Base-by-base conservation (phyloP, 257 asterid genomes). In the Perilla frutescens region DNA sequence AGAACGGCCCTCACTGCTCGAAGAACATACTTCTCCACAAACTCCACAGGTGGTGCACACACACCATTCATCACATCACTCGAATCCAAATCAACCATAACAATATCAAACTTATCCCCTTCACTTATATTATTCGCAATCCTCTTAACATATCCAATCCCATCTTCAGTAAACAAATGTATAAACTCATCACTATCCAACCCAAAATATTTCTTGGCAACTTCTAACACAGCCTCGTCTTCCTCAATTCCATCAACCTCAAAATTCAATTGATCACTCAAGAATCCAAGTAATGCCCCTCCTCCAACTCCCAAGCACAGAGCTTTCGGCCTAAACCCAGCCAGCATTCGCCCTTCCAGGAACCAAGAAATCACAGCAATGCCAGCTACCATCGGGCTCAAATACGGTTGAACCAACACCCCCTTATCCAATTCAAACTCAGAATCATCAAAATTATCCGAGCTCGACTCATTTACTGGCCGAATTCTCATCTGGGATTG, bases 251-350 rank as follows among this genome's bases (percentile, higher is more conserved):
- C 98, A 2, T 84, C 84, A 66, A 93, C 95, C 66, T 86, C 87
- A 26, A 93, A 86, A 39, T 79, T 80, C 82, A 93, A 64, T 29
- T 75, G 80, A 26, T 41, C 56, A 44, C 77, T 76, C 84, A 93
- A 80, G 65, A 84, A 93, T 50, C 89, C 83, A 64, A 89, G 81
- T 84, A 93, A 83, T 31, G 91, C 91, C 48, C 98, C 98, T 77
- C 98, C 97, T 50, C 98, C 98, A 14, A 93, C 89, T 41, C 98
- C 97, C 70, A 93, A 79, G 61, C 97, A 93, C 79, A 93, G 69
- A 13, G 88, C 96, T 76, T 65, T 88, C 0, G 91, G 96, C 74
- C 81, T 87, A 51, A 78, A 32, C 5, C 90, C 90, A 1, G 7
- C 61, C 8, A 2, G 34, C 9, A 75, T 77, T 51, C 66, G 78